Evolutionary conservation across 345 rosid species (phyloP).

Genomic region (Hibiscus syriacus): DNA sequence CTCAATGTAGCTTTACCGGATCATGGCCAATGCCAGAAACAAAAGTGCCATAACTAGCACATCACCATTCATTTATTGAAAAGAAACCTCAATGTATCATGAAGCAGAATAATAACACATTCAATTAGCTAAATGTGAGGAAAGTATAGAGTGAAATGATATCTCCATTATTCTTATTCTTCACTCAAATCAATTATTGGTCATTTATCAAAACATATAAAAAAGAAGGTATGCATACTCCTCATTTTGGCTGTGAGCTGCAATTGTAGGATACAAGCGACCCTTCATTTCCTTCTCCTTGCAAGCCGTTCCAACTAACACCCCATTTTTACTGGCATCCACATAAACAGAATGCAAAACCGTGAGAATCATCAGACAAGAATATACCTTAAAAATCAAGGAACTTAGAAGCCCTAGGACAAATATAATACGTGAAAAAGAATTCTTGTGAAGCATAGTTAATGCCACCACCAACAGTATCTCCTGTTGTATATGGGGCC

Average conservation of each 20-base stretch:
- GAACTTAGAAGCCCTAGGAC: neutral
- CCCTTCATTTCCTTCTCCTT: constrained; percentile 74
- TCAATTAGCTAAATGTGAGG: too few relatives aligned
- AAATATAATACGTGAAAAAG: constrained; percentile 83
- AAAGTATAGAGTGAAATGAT: neutral
- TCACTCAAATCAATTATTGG: neutral
- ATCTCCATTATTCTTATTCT: neutral
- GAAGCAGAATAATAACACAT: too few relatives aligned
- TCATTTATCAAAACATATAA: neutral
- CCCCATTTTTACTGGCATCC: constrained; percentile 72
- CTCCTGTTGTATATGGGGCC: too few relatives aligned
- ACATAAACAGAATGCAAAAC: constrained; percentile 1
- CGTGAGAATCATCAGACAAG: constrained; percentile 8
- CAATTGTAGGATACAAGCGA: constrained; percentile 74
- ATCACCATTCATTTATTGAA: too few relatives aligned
- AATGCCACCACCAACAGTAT: too few relatives aligned
- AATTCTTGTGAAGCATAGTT: constrained; percentile 72
- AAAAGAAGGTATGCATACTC: constrained; percentile 50
- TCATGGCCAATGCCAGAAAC: too few relatives aligned
- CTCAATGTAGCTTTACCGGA: too few relatives aligned
- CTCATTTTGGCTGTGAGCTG: constrained; percentile 90
- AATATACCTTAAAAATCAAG: neutral
- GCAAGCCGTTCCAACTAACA: constrained; percentile 50
- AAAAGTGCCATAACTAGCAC: too few relatives aligned
- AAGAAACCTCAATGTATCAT: too few relatives aligned